Evolutionary conservation across 495 filamentous ascomycete species (phyloP).

Genomic region (Astrocystis sublimbata): DNA sequence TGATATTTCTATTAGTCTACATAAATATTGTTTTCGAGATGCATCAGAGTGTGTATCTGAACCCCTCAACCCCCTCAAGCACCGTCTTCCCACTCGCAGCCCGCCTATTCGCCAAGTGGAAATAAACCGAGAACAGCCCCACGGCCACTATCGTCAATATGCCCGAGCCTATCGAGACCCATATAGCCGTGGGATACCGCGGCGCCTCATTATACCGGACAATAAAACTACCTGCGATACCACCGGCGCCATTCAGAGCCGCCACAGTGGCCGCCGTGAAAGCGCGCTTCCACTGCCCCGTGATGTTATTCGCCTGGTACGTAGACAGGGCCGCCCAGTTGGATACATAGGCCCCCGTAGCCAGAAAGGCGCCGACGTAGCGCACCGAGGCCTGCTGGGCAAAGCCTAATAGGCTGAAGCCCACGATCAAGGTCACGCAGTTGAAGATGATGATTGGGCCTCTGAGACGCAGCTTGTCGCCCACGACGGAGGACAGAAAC

Average conservation of each 20-base stretch:
- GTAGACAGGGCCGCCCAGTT: conserved; percentile 80
- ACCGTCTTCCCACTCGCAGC: conserved; percentile 50
- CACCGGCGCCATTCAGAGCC: conserved; percentile 72
- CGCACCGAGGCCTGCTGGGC: conserved; percentile 65
- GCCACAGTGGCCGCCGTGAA: conserved; percentile 69
- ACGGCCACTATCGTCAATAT: conserved; percentile 66
- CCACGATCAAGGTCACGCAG: conserved; percentile 65
- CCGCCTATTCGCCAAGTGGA: conserved; percentile 59
- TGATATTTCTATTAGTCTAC: not conserved
- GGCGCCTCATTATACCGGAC: conserved; percentile 68
- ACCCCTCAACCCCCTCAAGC: conserved; percentile 58
- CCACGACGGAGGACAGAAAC: conserved; percentile 65
- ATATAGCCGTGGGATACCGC: conserved; percentile 67
- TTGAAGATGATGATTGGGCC: conserved; percentile 76
- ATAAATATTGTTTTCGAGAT: conserved; percentile 8
- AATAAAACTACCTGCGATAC: conserved; percentile 76
- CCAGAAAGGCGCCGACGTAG: conserved; percentile 73
- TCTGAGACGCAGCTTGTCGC: conserved; percentile 64
- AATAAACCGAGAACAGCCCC: conserved; percentile 59
- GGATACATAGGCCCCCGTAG: conserved; percentile 74
- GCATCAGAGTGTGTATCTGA: conserved; percentile 54
- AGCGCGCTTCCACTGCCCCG: conserved; percentile 72
- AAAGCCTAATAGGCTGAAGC: conserved; percentile 75
- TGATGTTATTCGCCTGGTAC: conserved; percentile 71
- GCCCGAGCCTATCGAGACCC: conserved; percentile 73